These are phyloP conservation scores for Coemansia sp. DNA, from an alignment of 192 early-diverging fungal genomes.

Conservation along the genomic window DNA sequence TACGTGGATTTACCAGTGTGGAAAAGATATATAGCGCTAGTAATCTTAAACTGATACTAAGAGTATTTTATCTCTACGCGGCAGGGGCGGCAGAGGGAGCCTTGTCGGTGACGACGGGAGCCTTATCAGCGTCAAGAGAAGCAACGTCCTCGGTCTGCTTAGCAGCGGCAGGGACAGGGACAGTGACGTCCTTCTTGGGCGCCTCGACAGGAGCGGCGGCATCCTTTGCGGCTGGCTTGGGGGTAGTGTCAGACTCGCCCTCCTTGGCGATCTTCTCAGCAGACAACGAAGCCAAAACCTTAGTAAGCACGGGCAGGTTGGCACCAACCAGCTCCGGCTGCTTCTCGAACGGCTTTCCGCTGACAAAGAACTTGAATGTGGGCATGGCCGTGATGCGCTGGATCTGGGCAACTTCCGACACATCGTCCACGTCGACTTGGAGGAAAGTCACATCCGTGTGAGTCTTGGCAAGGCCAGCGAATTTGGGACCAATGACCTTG, in stretches of 20 bases:
- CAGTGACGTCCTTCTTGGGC: not conserved
- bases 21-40: not conserved
- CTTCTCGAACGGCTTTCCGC: slow-evolving; percentile 59
- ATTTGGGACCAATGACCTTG: slow-evolving; percentile 70
- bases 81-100: slow-evolving; percentile 4
- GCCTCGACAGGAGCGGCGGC: slow-evolving; percentile 7
- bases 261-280: not conserved
- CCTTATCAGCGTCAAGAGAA: not conserved
- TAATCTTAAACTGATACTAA: not conserved
- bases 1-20: not conserved
- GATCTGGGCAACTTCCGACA: slow-evolving; percentile 37
- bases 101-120: slow-evolving; percentile 8
- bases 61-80: not conserved
- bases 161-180: not conserved
- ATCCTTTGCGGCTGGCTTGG: not conserved
- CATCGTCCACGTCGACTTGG: slow-evolving; percentile 85
- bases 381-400: slow-evolving; percentile 69
- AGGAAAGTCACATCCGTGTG: slow-evolving; percentile 65
- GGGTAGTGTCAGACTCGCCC: not conserved
- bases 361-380: slow-evolving; percentile 74
- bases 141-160: slow-evolving; percentile 7
- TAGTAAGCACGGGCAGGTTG: slow-evolving; percentile 14
- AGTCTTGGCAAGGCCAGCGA: slow-evolving; percentile 59
- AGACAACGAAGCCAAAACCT: not conserved
- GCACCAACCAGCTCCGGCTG: slow-evolving; percentile 29